phyloP scores from a whole-genome alignment of 345 rosid species.

The Sisymbrium altissimum region DNA sequence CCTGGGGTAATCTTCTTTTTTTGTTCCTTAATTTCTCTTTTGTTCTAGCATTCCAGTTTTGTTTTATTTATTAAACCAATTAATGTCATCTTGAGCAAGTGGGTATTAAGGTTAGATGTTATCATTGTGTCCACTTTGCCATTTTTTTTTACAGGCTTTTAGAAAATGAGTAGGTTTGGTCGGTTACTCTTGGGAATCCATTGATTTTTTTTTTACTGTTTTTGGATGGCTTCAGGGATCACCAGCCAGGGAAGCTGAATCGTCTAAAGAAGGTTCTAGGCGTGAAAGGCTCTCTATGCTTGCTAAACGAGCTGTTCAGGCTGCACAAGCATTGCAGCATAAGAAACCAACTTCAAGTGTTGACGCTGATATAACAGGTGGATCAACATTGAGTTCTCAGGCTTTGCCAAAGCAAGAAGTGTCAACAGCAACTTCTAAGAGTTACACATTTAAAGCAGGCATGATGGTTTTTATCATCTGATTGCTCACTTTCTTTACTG shows the following conservation, averaged over 20 bases:
- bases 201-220: conserved; percentile 6
- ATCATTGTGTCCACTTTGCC: not conserved
- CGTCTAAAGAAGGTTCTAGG: conserved; percentile 63
- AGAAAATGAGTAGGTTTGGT: not conserved
- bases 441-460: conserved; percentile 76
- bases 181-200: conserved; percentile 2
- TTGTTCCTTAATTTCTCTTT: not conserved
- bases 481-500: conserved; percentile 11
- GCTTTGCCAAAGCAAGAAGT: conserved; percentile 82
- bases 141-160: not conserved
- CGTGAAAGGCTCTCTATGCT: conserved; percentile 63
- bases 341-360: conserved; percentile 91
- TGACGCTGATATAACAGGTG: conserved; percentile 91
- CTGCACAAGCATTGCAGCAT: conserved; percentile 59
- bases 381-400: conserved; percentile 67
- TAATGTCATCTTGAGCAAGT: not conserved
- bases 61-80: not conserved
- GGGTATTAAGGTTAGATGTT: not conserved
- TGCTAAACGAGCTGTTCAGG: conserved; percentile 51
- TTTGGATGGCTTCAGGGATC: conserved; percentile 55
- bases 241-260: conserved; percentile 59
- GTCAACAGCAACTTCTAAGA: conserved; percentile 92
- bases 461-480: conserved; percentile 23
- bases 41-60: not conserved
- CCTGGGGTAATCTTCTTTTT: conserved; percentile 80